Evolutionary conservation across 1,284 basidiomycete species (phyloP).

Genomic region (Puccinia polysora): DNA sequence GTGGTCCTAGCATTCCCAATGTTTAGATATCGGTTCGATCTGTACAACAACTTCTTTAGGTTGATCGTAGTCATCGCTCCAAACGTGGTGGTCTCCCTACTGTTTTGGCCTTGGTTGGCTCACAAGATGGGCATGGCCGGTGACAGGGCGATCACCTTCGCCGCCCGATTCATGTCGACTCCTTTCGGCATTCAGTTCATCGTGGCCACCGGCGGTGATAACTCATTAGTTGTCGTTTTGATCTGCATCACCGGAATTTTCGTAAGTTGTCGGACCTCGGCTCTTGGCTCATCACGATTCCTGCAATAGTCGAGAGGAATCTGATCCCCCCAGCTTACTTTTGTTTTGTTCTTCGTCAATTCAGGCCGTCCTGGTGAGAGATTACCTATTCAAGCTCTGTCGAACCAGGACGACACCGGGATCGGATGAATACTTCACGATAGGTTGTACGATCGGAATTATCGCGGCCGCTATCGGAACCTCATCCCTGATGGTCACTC

Average conservation of each 20-base stretch:
- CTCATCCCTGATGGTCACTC: conserved; percentile 20
- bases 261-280: conserved; percentile 7
- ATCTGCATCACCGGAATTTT: conserved; percentile 43
- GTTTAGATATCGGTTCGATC: conserved; percentile 36
- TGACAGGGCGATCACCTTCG: conserved; percentile 36
- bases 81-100: conserved; percentile 20
- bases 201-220: conserved; percentile 32
- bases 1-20: conserved; percentile 34
- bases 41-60: conserved; percentile 34
- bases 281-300: too few relatives aligned
- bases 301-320: too few relatives aligned
- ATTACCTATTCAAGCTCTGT: conserved; percentile 37
- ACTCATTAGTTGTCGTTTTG: conserved; percentile 31
- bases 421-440: conserved; percentile 43
- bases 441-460: conserved; percentile 35
- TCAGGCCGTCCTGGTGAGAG: conserved; percentile 36
- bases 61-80: conserved; percentile 12
- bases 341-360: too few relatives aligned
- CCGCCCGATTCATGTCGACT: conserved; percentile 40
- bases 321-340: too few relatives aligned
- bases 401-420: conserved; percentile 31
- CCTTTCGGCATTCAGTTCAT: conserved; percentile 42
- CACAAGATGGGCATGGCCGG: conserved; percentile 28
- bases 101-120: conserved; percentile 41
- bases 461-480: conserved; percentile 44